Conservation (phyloP, 495 filamentous ascomycete species). For the Rhypophila decipiens region DNA sequence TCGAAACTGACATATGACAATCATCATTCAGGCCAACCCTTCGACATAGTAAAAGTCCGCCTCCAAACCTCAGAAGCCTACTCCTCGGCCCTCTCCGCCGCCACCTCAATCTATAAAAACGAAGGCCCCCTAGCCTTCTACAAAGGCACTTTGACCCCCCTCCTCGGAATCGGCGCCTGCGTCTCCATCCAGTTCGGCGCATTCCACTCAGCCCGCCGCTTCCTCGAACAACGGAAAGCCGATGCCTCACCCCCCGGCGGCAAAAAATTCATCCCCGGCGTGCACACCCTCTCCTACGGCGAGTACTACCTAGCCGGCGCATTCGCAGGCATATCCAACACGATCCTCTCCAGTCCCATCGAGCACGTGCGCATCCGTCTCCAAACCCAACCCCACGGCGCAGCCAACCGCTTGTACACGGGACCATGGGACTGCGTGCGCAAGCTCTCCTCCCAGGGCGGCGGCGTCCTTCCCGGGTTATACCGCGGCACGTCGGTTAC, state of each 20-base stretch:
- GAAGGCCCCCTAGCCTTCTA: constrained; percentile 93
- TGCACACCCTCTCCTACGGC: constrained; percentile 53
- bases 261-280: constrained; percentile 9
- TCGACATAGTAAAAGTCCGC: constrained; percentile 98
- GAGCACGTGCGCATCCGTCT: constrained; percentile 97
- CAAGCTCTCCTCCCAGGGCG: constrained; percentile 64
- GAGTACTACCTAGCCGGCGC: constrained; percentile 91
- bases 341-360: constrained; percentile 81
- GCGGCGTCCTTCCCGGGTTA: constrained; percentile 61
- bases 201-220: constrained; percentile 86
- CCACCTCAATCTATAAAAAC: constrained; percentile 73
- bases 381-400: constrained; percentile 91
- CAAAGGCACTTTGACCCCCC: constrained; percentile 94
- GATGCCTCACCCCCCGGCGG: constrained; percentile 21
- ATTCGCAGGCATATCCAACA: constrained; percentile 89
- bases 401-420: constrained; percentile 59
- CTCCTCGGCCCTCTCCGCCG: constrained; percentile 70
- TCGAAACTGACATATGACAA: neutral
- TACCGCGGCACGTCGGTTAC: constrained; percentile 88
- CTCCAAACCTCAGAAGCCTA: constrained; percentile 84
- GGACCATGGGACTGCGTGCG: constrained; percentile 87
- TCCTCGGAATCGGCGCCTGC: constrained; percentile 94
- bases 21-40: constrained; percentile 67
- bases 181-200: constrained; percentile 97
- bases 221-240: constrained; percentile 68